Evolutionary conservation across 352 stramenopile genomes (phyloP).

Genomic region (Phytophthora pisi): DNA sequence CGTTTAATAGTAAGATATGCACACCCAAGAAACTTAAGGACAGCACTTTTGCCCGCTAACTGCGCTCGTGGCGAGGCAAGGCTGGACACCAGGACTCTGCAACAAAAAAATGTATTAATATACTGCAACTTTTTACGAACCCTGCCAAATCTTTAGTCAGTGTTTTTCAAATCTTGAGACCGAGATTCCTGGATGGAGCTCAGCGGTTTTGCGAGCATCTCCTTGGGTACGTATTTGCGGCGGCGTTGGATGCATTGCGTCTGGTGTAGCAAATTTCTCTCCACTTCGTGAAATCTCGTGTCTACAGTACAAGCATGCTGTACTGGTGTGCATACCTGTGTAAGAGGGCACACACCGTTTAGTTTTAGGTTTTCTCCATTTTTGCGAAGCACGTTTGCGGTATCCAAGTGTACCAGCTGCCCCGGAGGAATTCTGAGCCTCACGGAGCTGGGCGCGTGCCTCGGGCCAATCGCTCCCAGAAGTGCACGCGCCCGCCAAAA

Average conservation of each 20-base stretch:
- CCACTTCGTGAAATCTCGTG: too few species aligned
- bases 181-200: conserved; percentile 7
- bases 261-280: background rate
- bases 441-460: conserved; percentile 23
- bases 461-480: conserved; percentile 23
- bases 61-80: too few species aligned
- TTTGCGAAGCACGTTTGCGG: background rate
- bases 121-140: background rate
- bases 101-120: too few species aligned
- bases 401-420: conserved; percentile 11
- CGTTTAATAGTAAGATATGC: too few species aligned
- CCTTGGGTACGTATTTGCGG: background rate
- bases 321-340: too few species aligned
- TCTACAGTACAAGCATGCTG: too few species aligned
- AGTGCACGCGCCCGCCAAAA: conserved; percentile 14
- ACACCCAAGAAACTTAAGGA: too few species aligned
- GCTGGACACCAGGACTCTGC: too few species aligned
- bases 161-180: conserved; percentile 16
- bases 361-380: background rate
- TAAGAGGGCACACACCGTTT: too few species aligned
- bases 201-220: conserved; percentile 14
- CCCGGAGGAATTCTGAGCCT: conserved; percentile 18
- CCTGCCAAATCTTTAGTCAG: conserved; percentile 1
- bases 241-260: background rate
- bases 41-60: too few species aligned